A percentile compares a stretch with the other conserved stretches of the same genome.
phyloP scores from a whole-genome alignment of 345 rosid genomes.

The Euphorbia tirucalli region DNA sequence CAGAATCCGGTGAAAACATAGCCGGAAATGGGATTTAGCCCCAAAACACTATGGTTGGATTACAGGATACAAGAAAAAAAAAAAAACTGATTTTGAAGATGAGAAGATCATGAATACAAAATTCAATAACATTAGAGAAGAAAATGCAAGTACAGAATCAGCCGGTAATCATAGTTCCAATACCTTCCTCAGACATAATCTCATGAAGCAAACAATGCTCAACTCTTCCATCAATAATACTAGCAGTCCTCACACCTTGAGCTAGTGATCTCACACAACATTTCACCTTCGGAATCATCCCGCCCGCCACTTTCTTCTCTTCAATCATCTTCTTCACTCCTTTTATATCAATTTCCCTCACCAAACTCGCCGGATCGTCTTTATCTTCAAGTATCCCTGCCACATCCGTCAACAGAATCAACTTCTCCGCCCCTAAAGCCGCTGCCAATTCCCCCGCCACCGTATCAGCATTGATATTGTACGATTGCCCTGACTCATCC shows the following conservation, averaged over 20 bases:
- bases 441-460: constrained; percentile 96
- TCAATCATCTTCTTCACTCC: constrained; percentile 79
- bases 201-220: constrained; percentile 82
- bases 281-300: constrained; percentile 91
- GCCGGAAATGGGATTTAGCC: too few species aligned
- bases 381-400: constrained; percentile 69
- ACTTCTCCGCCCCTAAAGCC: constrained; percentile 84
- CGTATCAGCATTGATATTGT: constrained; percentile 90
- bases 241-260: constrained; percentile 86
- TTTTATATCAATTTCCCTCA: constrained; percentile 78
- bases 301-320: constrained; percentile 76
- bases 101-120: too few species aligned
- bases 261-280: constrained; percentile 82
- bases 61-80: too few species aligned
- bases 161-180: constrained; percentile 95
- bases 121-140: too few species aligned
- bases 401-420: constrained; percentile 83
- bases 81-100: too few species aligned
- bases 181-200: constrained; percentile 86
- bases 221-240: constrained; percentile 86
- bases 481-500: constrained; percentile 66
- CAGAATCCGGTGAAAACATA: too few species aligned
- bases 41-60: too few species aligned
- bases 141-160: constrained; percentile 12
- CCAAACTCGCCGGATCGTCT: constrained; percentile 65